phyloP scores from a whole-genome alignment of 805 yeast species.

The Suhomyces prunicola region DNA sequence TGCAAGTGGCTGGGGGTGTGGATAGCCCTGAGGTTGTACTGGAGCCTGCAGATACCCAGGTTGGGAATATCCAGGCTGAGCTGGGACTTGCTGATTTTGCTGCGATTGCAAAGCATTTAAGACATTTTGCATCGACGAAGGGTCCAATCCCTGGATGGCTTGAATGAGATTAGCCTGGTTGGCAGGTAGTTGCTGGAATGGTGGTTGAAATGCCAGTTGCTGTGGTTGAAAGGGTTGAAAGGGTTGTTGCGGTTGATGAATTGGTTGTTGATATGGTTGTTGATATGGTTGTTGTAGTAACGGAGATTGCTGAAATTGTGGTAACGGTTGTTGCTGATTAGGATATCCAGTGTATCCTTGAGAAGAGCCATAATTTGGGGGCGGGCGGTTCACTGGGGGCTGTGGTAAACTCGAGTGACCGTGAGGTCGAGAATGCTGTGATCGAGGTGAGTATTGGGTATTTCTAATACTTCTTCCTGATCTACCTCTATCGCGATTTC shows the following conservation, averaged over 20 bases:
- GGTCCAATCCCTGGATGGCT: slow-evolving; percentile 26
- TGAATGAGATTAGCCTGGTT: slow-evolving; percentile 13
- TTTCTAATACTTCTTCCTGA: slow-evolving; percentile 1
- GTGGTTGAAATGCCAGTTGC: background rate
- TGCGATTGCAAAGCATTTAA: slow-evolving; percentile 27
- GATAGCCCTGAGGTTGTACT: too few relatives aligned
- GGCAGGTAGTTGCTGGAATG: background rate
- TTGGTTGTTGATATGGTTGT: background rate
- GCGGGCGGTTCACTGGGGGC: background rate
- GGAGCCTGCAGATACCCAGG: slow-evolving; percentile 1
- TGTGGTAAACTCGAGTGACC: background rate
- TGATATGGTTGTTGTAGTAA: slow-evolving; percentile 5
- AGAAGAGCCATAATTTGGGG: background rate
- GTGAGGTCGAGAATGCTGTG: too few relatives aligned
- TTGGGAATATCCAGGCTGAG: background rate
- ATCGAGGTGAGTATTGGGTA: background rate
- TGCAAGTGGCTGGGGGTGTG: background rate
- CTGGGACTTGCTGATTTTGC: slow-evolving; percentile 17
- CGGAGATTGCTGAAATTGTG: slow-evolving; percentile 1
- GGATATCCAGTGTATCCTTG: background rate
- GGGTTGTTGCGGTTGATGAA: background rate
- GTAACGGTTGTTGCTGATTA: background rate
- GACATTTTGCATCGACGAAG: slow-evolving; percentile 32
- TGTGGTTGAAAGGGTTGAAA: background rate
- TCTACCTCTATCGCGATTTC: background rate